Evolutionary conservation across 345 rosid genomes (phyloP).

Genomic region (Citrus unshiu): DNA sequence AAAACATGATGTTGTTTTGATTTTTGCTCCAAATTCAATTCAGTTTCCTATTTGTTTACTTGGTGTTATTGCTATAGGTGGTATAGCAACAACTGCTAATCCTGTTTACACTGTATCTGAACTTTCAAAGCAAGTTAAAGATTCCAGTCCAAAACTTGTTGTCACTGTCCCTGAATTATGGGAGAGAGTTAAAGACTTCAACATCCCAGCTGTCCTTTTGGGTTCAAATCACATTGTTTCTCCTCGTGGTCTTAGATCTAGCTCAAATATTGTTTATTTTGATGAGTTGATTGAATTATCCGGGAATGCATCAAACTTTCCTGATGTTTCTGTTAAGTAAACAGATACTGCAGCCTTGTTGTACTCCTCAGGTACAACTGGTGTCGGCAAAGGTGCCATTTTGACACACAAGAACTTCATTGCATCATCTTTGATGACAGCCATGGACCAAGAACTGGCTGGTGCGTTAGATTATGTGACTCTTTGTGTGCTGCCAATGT

Average conservation of each 20-base stretch:
- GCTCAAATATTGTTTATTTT: constrained; percentile 34
- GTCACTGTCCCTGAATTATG: constrained; percentile 57
- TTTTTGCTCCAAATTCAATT: constrained; percentile 76
- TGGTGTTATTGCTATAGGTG: constrained; percentile 65
- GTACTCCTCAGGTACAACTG: constrained; percentile 91
- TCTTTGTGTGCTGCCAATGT: constrained; percentile 81
- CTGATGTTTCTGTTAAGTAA: constrained; percentile 42
- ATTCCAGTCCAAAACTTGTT: constrained; percentile 63
- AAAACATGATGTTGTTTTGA: constrained; percentile 63
- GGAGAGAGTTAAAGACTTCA: constrained; percentile 53
- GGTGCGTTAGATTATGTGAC: constrained; percentile 47
- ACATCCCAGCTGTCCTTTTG: constrained; percentile 57
- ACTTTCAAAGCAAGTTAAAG: constrained; percentile 60
- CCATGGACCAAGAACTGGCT: constrained; percentile 50
- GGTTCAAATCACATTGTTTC: constrained; percentile 32
- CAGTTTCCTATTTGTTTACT: constrained; percentile 74
- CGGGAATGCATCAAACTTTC: constrained; percentile 40
- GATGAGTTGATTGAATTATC: constrained; percentile 47
- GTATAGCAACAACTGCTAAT: constrained; percentile 68
- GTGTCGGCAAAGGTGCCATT: constrained; percentile 78
- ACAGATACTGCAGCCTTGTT: constrained; percentile 60
- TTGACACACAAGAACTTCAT: constrained; percentile 78
- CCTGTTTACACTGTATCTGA: constrained; percentile 72
- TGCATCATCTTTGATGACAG: constrained; percentile 49
- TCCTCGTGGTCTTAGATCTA: constrained; percentile 7